Evolutionary conservation across 345 rosid species (phyloP).

Genomic region (Populus deltoides): DNA sequence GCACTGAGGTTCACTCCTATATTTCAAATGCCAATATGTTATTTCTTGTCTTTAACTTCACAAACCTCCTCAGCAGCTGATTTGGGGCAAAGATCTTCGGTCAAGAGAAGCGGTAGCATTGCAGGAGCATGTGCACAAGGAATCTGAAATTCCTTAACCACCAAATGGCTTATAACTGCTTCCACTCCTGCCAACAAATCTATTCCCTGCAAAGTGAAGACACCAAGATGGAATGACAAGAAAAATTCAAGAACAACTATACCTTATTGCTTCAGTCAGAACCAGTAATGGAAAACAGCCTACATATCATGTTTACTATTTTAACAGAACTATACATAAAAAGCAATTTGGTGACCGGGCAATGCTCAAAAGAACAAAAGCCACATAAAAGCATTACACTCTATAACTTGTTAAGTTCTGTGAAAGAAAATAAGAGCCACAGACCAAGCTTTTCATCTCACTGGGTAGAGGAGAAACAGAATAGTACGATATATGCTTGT

Average conservation of each 20-base stretch:
- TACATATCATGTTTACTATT: too few species aligned
- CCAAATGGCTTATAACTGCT: constrained; percentile 63
- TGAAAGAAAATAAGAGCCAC: too few species aligned
- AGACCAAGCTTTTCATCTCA: too few species aligned
- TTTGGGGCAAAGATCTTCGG: constrained; percentile 46
- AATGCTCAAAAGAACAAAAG: too few species aligned
- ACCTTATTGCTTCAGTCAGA: too few species aligned
- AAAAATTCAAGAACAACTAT: not conserved
- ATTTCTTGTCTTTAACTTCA: constrained; percentile 12
- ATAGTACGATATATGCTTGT: too few species aligned
- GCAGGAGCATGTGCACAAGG: constrained; percentile 79
- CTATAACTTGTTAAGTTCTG: too few species aligned
- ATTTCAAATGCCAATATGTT: not conserved
- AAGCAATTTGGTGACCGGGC: too few species aligned
- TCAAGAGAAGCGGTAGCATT: constrained; percentile 42
- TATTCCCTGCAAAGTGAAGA: constrained; percentile 43
- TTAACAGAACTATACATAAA: too few species aligned
- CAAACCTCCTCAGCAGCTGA: constrained; percentile 74
- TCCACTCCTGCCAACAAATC: constrained; percentile 69
- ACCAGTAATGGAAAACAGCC: too few species aligned
- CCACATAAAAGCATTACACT: too few species aligned
- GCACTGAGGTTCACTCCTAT: not conserved
- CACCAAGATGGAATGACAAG: not conserved
- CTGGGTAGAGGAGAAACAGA: too few species aligned
- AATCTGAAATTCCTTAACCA: constrained; percentile 60